Percentiles rank a stretch among this genome's conserved stretches.
Evolutionary conservation across 164 flowering plant genomes (phyloP).

Genomic region (Magnolia changhungtana): DNA sequence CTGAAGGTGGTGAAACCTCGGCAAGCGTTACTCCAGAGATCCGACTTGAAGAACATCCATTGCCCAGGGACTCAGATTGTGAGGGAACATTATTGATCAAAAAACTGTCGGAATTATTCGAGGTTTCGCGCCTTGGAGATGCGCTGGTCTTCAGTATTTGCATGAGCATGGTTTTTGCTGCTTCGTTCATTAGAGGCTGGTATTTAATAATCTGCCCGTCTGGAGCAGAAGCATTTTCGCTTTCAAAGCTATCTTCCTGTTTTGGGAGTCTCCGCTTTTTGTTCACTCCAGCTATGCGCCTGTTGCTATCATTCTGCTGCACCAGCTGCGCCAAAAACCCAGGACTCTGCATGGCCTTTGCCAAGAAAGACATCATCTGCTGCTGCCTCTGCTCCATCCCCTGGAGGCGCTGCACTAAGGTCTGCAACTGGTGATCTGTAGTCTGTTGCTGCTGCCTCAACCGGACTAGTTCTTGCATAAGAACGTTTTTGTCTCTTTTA

Average conservation of each 20-base stretch:
- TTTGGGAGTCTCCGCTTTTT: conserved; percentile 79
- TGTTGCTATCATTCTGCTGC: conserved; percentile 72
- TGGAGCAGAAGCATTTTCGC: conserved; percentile 28
- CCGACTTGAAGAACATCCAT: conserved; percentile 36
- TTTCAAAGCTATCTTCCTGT: conserved; percentile 47
- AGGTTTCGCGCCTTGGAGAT: conserved; percentile 44
- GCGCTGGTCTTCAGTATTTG: conserved; percentile 54
- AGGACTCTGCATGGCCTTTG: conserved; percentile 92
- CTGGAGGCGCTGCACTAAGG: conserved; percentile 81
- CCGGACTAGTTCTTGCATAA: conserved; percentile 94
- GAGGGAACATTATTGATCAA: conserved; percentile 41
- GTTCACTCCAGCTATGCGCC: conserved; percentile 58
- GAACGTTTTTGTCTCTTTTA: conserved; percentile 91
- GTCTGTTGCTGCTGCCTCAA: conserved; percentile 92
- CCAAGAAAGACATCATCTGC: conserved; percentile 97
- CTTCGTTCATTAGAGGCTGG: conserved; percentile 69
- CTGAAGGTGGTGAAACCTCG: conserved; percentile 50
- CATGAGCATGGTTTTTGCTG: conserved; percentile 74
- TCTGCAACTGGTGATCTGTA: conserved; percentile 82
- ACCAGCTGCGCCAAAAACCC: conserved; percentile 86
- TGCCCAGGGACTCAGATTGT: conserved; percentile 33
- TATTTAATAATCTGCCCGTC: conserved; percentile 87
- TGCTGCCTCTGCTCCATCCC: conserved; percentile 98
- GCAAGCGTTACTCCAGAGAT: conserved; percentile 58
- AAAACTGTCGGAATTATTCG: conserved; percentile 33